phyloP scores from a whole-genome alignment of 1,139 yeast species.

The Taphrina flavorubra region DNA sequence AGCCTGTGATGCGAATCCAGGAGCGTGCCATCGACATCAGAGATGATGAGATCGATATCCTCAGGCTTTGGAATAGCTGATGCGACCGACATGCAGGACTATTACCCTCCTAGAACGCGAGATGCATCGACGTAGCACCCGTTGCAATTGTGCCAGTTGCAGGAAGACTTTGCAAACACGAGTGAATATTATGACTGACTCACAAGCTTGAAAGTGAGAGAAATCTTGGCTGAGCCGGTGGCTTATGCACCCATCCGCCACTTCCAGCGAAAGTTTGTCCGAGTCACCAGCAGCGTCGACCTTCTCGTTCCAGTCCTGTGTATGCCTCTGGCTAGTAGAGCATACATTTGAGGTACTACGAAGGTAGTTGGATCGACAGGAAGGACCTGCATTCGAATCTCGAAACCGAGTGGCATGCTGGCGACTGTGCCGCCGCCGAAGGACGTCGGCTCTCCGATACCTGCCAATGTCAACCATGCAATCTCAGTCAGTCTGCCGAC shows the following conservation, averaged over 20 bases:
- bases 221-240: background rate
- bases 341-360: no score
- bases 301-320: no score
- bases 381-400: no score
- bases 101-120: no score
- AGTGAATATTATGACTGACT: background rate
- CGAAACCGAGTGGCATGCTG: background rate
- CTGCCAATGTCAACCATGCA: conserved; percentile 87
- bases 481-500: conserved; percentile 93
- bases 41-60: conserved; percentile 34
- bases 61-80: background rate
- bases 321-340: no score
- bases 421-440: conserved; percentile 20
- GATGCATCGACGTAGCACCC: no score
- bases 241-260: conserved; percentile 1
- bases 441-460: conserved; percentile 76
- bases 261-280: background rate
- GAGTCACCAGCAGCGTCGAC: background rate
- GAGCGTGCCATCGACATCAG: conserved; percentile 43
- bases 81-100: background rate
- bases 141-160: no score
- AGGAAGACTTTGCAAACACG: no score
- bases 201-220: background rate
- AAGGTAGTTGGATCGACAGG: no score
- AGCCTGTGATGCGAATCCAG: conserved; percentile 41